These are phyloP conservation scores for Apostasia shenzhenica DNA, from an alignment of 106 monocot species.

Conservation along the genomic window DNA sequence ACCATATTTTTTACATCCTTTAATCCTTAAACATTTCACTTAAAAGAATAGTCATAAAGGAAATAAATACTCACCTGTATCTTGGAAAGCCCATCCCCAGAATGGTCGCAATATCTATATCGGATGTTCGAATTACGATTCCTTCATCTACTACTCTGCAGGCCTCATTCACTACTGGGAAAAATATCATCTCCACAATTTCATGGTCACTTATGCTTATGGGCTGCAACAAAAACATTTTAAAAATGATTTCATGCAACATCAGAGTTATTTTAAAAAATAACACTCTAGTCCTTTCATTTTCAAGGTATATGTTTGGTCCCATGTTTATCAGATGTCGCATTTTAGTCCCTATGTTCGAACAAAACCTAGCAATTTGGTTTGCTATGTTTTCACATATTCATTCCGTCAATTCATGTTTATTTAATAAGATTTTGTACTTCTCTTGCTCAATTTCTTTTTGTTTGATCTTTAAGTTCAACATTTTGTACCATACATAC, in stretches of 20 bases:
- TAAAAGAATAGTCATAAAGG: neutral
- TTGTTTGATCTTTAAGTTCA: too few relatives aligned
- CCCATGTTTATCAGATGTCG: too few relatives aligned
- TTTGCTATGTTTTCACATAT: neutral
- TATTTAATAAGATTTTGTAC: too few relatives aligned
- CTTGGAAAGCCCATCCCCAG: constrained; percentile 8
- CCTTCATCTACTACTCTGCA: constrained; percentile 11
- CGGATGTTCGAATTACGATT: constrained; percentile 5
- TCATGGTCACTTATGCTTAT: constrained; percentile 1
- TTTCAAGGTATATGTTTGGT: too few relatives aligned
- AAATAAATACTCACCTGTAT: neutral
- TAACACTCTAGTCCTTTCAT: too few relatives aligned
- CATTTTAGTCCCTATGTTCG: neutral
- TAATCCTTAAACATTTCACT: neutral
- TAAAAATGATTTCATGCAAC: neutral
- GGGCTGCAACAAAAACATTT: neutral
- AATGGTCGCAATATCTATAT: constrained; percentile 3
- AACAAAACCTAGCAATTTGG: neutral
- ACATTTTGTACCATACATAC: too few relatives aligned
- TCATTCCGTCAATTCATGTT: too few relatives aligned
- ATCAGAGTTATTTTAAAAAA: too few relatives aligned
- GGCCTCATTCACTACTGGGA: constrained; percentile 3
- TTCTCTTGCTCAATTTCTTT: too few relatives aligned
- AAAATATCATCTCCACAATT: constrained; percentile 8
- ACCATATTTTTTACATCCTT: neutral